Evolutionary conservation across 805 yeast genomes (phyloP).

Genomic region (Diddensiella santjacobensis): DNA sequence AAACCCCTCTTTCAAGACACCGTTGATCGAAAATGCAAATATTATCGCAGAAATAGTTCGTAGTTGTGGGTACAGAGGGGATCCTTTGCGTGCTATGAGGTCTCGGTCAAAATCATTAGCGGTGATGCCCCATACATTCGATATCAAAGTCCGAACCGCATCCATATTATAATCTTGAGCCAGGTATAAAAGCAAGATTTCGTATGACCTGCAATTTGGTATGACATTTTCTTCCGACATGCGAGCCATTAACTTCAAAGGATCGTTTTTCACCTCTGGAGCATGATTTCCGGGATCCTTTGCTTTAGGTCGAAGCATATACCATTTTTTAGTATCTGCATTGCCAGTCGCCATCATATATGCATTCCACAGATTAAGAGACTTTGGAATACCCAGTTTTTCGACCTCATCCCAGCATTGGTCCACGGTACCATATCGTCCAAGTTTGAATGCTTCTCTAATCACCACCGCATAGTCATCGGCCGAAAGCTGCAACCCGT

Average conservation of each 20-base stretch:
- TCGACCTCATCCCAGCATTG: slow-evolving; percentile 29
- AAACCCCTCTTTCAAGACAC: slow-evolving; percentile 24
- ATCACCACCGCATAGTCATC: slow-evolving; percentile 27
- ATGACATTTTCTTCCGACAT: slow-evolving; percentile 30
- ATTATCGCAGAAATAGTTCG: slow-evolving; percentile 27
- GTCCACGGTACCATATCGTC: slow-evolving; percentile 21
- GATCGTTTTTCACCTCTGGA: slow-evolving; percentile 21
- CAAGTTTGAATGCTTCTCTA: slow-evolving; percentile 28
- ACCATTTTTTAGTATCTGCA: slow-evolving; percentile 30
- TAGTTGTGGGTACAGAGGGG: slow-evolving; percentile 20
- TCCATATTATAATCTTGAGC: slow-evolving; percentile 29
- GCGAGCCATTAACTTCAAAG: slow-evolving; percentile 24
- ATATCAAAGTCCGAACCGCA: slow-evolving; percentile 22
- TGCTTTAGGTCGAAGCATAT: slow-evolving; percentile 11
- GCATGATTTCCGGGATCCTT: neutral
- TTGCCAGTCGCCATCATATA: slow-evolving; percentile 32
- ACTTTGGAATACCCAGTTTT: slow-evolving; percentile 17
- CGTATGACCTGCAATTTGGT: slow-evolving; percentile 34
- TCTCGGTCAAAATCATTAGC: slow-evolving; percentile 7
- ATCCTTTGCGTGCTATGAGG: slow-evolving; percentile 7
- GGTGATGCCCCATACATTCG: slow-evolving; percentile 29
- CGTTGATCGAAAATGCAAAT: slow-evolving; percentile 27
- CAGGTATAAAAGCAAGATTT: slow-evolving; percentile 30
- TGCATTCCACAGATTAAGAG: slow-evolving; percentile 33
- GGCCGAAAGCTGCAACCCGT: slow-evolving; percentile 15